Evolutionary conservation across 805 yeast genomes (phyloP).

Genomic region (Candida palmyrensis): DNA sequence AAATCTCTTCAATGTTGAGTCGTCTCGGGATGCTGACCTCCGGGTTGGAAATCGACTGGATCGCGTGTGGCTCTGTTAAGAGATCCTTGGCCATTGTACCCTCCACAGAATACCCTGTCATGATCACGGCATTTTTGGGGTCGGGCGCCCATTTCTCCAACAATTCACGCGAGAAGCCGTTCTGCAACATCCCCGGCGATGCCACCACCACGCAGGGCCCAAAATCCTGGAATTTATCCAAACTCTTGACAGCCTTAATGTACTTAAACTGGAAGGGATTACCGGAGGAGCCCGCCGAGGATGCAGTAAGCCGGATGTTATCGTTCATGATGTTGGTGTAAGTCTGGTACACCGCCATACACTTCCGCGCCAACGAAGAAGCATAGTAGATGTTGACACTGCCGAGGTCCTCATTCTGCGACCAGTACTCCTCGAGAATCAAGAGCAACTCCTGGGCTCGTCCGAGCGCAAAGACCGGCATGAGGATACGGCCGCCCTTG

Average conservation of each 20-base stretch:
- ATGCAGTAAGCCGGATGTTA: slow-evolving; percentile 61
- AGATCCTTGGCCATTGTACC: slow-evolving; percentile 96
- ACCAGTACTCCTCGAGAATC: slow-evolving; percentile 94
- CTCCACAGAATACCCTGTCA: slow-evolving; percentile 97
- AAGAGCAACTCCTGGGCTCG: slow-evolving; percentile 91
- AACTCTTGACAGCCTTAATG: slow-evolving; percentile 70
- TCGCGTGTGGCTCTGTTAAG: slow-evolving; percentile 84
- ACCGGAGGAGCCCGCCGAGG: slow-evolving; percentile 32
- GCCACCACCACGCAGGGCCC: slow-evolving; percentile 97
- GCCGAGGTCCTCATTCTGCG: slow-evolving; percentile 73
- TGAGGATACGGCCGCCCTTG: slow-evolving; percentile 85
- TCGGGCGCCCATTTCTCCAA: slow-evolving; percentile 98
- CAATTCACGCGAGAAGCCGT: slow-evolving; percentile 87
- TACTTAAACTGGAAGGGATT: slow-evolving; percentile 91
- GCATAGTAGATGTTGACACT: slow-evolving; percentile 85
- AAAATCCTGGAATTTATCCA: slow-evolving; percentile 84
- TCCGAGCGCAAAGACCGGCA: slow-evolving; percentile 96
- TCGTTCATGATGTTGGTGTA: slow-evolving; percentile 98
- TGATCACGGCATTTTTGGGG: slow-evolving; percentile 75
- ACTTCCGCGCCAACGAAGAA: slow-evolving; percentile 86
- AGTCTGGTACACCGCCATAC: slow-evolving; percentile 96
- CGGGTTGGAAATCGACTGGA: slow-evolving; percentile 77
- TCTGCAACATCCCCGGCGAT: slow-evolving; percentile 97
- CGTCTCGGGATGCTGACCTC: slow-evolving; percentile 85
- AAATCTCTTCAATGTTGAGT: slow-evolving; percentile 82